These are phyloP conservation scores for Colletotrichum gigasporum DNA, from an alignment of 2,329 filamentous ascomycete species.

Conservation along the genomic window DNA sequence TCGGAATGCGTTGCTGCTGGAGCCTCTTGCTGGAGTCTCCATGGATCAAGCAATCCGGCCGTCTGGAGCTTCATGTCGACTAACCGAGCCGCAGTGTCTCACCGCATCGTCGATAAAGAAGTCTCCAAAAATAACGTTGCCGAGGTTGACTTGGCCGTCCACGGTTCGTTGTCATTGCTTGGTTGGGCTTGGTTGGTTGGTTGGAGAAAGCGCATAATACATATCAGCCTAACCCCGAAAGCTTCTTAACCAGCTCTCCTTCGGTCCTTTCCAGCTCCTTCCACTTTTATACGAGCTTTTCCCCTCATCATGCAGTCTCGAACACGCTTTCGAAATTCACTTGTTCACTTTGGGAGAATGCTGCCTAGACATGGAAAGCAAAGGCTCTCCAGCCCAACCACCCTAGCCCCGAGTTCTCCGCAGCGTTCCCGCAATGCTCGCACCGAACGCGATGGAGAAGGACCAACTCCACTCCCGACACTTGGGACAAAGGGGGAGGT, in stretches of 20 bases:
- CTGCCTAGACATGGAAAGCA: neutral
- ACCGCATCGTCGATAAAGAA: no score
- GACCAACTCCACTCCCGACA: conserved; percentile 12
- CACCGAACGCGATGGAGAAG: conserved; percentile 1
- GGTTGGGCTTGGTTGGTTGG: neutral
- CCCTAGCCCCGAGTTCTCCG: neutral
- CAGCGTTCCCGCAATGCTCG: neutral
- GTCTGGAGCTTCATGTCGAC: no score
- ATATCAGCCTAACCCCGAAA: conserved; percentile 7
- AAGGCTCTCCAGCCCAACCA: neutral
- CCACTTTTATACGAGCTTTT: neutral
- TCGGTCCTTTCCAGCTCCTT: conserved; percentile 1
- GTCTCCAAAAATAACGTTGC: no score
- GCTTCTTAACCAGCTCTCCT: neutral
- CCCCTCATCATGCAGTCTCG: neutral
- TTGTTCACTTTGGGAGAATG: neutral
- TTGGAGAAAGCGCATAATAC: neutral
- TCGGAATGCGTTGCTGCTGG: no score
- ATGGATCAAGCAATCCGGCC: no score
- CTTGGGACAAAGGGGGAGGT: conserved; percentile 14
- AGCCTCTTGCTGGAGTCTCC: no score
- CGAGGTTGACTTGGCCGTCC: neutral
- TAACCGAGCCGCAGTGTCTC: no score
- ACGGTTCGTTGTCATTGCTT: neutral
- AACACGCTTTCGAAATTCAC: neutral